A percentile compares a stretch with the other conserved stretches of the same genome.
These are phyloP conservation scores for Solanum hybrid DNA, from an alignment of 305 asterid species.

Conservation along the genomic window DNA sequence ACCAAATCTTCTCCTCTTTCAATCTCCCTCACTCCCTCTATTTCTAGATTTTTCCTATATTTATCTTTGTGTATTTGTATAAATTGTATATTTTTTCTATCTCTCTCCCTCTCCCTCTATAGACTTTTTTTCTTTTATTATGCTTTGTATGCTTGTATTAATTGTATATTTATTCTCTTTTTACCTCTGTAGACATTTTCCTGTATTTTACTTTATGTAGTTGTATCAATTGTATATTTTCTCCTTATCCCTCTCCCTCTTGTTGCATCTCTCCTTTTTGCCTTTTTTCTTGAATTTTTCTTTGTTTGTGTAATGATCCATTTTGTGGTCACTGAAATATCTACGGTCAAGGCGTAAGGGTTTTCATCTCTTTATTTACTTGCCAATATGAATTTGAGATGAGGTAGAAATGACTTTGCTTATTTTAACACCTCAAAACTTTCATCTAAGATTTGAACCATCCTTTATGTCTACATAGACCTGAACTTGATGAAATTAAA, in stretches of 20 bases:
- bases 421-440: not conserved
- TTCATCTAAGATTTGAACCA: not conserved
- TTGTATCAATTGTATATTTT: not conserved
- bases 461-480: not conserved
- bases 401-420: not conserved
- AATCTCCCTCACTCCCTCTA: not conserved
- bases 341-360: not conserved
- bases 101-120: not conserved
- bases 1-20: not conserved
- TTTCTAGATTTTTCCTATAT: not conserved
- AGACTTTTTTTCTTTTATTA: no score
- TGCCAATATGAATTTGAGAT: not conserved
- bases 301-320: not conserved
- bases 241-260: not conserved
- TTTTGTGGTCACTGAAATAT: not conserved
- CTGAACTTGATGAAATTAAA: not conserved
- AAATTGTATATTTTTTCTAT: no score
- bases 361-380: not conserved
- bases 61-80: not conserved
- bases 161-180: no score
- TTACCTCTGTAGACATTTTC: not conserved
- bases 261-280: not conserved
- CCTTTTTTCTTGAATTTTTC: not conserved
- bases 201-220: not conserved
- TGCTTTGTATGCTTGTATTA: no score